Evolutionary conservation across 1,139 yeast species (phyloP).

Genomic region (Protomyces gravidus): DNA sequence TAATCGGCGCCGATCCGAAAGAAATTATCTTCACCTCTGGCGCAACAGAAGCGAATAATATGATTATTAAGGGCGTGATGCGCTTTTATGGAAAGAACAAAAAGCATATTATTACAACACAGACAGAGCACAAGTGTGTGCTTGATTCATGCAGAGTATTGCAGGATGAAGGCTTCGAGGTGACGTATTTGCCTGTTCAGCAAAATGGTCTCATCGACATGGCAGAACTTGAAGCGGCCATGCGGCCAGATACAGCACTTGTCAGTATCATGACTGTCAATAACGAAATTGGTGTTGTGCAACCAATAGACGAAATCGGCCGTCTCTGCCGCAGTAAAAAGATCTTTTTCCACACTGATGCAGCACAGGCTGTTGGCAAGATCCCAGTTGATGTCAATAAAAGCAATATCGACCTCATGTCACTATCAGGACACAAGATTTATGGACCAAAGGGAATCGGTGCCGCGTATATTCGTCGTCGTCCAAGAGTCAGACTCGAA

Average conservation of each 20-base stretch:
- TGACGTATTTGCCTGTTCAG: slow-evolving; percentile 83
- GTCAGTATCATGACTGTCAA: slow-evolving; percentile 98
- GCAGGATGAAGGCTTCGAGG: slow-evolving; percentile 96
- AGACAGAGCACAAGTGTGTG: slow-evolving; percentile 97
- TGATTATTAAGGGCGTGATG: slow-evolving; percentile 92
- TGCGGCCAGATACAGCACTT: slow-evolving; percentile 83
- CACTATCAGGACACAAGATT: slow-evolving; percentile 91
- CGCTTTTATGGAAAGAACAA: slow-evolving; percentile 85
- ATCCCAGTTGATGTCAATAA: slow-evolving; percentile 88
- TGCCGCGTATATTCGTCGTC: slow-evolving; percentile 89
- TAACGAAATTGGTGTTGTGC: slow-evolving; percentile 96
- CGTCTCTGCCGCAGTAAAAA: slow-evolving; percentile 76
- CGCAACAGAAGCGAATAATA: slow-evolving; percentile 94
- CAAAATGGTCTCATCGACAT: slow-evolving; percentile 73
- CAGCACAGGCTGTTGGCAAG: slow-evolving; percentile 96
- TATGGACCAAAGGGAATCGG: slow-evolving; percentile 99
- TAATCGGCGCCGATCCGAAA: slow-evolving; percentile 90
- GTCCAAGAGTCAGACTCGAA: slow-evolving; percentile 96
- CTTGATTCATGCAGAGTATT: slow-evolving; percentile 89
- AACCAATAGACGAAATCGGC: slow-evolving; percentile 93
- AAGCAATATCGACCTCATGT: slow-evolving; percentile 85
- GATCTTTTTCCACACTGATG: slow-evolving; percentile 97
- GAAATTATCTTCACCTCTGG: slow-evolving; percentile 96
- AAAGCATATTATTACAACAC: slow-evolving; percentile 89
- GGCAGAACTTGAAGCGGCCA: slow-evolving; percentile 72